Evolutionary conservation across 1,284 basidiomycete species (phyloP).

Genomic region (Phlebopus sp.): DNA sequence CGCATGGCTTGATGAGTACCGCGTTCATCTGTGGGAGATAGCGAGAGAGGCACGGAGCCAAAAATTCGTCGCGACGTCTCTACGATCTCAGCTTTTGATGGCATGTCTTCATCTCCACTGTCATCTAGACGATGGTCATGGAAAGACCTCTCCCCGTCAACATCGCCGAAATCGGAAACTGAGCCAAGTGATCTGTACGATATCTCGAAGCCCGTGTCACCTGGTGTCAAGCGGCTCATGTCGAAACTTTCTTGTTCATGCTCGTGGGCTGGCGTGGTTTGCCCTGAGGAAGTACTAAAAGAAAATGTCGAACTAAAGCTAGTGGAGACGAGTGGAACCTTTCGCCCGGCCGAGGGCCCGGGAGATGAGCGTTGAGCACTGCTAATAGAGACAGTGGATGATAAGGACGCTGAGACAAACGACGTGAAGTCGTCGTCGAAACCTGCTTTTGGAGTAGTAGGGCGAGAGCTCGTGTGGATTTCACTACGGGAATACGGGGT

Average conservation of each 20-base stretch:
- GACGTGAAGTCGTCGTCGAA: constrained; percentile 81
- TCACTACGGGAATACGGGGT: constrained; percentile 24
- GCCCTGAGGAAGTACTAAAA: constrained; percentile 19
- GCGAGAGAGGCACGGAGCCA: constrained; percentile 30
- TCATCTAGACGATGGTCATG: constrained; percentile 27
- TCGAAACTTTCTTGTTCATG: constrained; percentile 13
- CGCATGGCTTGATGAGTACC: neutral
- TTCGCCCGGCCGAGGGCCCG: constrained; percentile 11
- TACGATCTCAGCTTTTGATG: constrained; percentile 50
- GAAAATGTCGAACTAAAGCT: constrained; percentile 25
- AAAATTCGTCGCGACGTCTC: constrained; percentile 57
- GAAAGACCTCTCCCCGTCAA: constrained; percentile 22
- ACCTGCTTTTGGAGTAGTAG: constrained; percentile 32
- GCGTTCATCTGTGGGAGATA: constrained; percentile 19
- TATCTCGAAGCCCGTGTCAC: constrained; percentile 31
- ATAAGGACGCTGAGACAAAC: constrained; percentile 65
- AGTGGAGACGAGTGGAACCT: constrained; percentile 8
- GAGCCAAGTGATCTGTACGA: constrained; percentile 50
- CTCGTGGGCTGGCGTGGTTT: constrained; percentile 26
- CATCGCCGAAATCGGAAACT: constrained; percentile 44
- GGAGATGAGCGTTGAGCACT: constrained; percentile 4
- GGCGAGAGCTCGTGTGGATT: constrained; percentile 15
- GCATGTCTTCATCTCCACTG: constrained; percentile 41
- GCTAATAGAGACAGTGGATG: constrained; percentile 23
- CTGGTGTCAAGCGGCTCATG: constrained; percentile 15